phyloP scores from a whole-genome alignment of 345 rosid genomes.

The Camelina neglecta region DNA sequence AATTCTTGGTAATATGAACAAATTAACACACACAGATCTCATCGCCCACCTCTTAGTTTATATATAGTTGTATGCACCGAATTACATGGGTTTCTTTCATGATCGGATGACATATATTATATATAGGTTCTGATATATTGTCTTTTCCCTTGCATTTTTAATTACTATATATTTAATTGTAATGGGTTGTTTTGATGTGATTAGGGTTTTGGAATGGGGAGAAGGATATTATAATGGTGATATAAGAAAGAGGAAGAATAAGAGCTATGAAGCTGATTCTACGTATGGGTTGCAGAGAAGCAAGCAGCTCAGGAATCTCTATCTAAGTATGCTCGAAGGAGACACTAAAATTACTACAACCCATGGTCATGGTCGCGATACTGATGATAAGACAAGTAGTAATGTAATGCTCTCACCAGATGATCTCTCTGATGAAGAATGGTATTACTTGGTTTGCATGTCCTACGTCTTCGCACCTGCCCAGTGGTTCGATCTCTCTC shows the following conservation, averaged over 20 bases:
- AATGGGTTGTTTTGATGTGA: background rate
- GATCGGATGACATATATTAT: background rate
- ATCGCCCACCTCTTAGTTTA: background rate
- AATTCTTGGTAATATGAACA: constrained; percentile 12
- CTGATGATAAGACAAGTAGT: background rate
- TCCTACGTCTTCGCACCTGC: constrained; percentile 70
- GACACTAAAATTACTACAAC: constrained; percentile 49
- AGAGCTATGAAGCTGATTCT: constrained; percentile 39
- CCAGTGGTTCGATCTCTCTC: constrained; percentile 54
- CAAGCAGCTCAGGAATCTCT: constrained; percentile 72
- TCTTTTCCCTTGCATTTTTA: background rate
- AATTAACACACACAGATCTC: background rate
- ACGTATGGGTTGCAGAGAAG: constrained; percentile 70
- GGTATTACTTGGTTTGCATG: constrained; percentile 95
- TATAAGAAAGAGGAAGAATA: constrained; percentile 75
- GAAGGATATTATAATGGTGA: constrained; percentile 90
- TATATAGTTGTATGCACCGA: background rate
- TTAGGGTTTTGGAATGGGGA: constrained; percentile 70
- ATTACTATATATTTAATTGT: background rate
- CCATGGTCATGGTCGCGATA: constrained; percentile 38
- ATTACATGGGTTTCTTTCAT: background rate
- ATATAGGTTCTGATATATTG: too few relatives aligned
- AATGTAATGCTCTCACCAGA: constrained; percentile 59
- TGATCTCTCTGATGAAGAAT: constrained; percentile 80
- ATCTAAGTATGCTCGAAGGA: constrained; percentile 54